A percentile compares a stretch with the other conserved stretches of the same genome.
These are phyloP conservation scores for Phaeosphaeriaceae sp. DNA, from an alignment of 2,329 filamentous ascomycete species.

Conservation along the genomic window DNA sequence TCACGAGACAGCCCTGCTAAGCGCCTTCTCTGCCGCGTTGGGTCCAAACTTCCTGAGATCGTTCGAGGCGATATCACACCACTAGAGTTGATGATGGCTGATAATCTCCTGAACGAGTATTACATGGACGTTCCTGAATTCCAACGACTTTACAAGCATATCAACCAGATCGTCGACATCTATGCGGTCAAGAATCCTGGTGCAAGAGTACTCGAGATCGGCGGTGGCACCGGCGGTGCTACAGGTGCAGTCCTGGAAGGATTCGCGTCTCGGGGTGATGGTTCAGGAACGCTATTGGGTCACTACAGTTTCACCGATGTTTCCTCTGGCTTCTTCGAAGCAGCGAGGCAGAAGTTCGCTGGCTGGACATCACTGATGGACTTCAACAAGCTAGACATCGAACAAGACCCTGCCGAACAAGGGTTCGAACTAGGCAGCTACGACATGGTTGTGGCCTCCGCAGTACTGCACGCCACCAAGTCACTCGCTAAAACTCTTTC, in stretches of 20 bases:
- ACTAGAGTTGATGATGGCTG: constrained; percentile 12
- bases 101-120: constrained; percentile 5
- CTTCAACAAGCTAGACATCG: constrained; percentile 10
- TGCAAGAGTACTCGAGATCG: constrained; percentile 4
- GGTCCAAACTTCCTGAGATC: constrained; percentile 2
- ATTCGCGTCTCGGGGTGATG: background rate
- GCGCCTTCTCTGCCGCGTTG: constrained; percentile 1
- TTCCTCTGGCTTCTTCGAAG: constrained; percentile 17
- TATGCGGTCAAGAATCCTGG: constrained; percentile 3
- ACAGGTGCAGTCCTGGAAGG: constrained; percentile 9
- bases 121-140: background rate
- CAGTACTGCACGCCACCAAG: constrained; percentile 10
- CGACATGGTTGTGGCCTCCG: constrained; percentile 12
- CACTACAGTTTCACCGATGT: constrained; percentile 21
- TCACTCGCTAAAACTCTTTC: background rate
- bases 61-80: constrained; percentile 7
- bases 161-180: background rate
- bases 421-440: constrained; percentile 10
- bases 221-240: constrained; percentile 21
- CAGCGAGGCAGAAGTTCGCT: constrained; percentile 3
- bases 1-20: background rate
- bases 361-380: constrained; percentile 1
- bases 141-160: background rate
- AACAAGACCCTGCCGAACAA: constrained; percentile 8
- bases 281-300: background rate